Conservation (phyloP, 306 rosid genomes). For the cucumber (Cucumis sativus) region Cucumber_9930_V3 NC_026657.2:29530501-29531000, state of each 20-base stretch:
- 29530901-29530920: constrained; percentile 97
- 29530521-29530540: not conserved
- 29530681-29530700: not conserved
- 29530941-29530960: constrained; percentile 54
- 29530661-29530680: not conserved
- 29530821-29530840: not conserved
- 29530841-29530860: constrained; percentile 43
- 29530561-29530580: not conserved
- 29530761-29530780: constrained; percentile 89
- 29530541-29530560: not conserved
- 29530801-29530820: not conserved
- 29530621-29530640: not conserved
- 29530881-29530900: constrained; percentile 75
- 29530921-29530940: constrained; percentile 95
- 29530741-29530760: constrained; percentile 98
- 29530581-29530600: not conserved
- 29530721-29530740: constrained; percentile 97
- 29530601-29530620: not conserved
- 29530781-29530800: not conserved
- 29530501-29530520: not conserved
- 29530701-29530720: constrained; percentile 33
- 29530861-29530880: constrained; percentile 96
- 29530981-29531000: constrained; percentile 7
- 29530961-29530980: not conserved
- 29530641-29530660: not conserved